Conservation (phyloP, 805 yeast genomes). For the Diddensiella santjacobensis region DNA sequence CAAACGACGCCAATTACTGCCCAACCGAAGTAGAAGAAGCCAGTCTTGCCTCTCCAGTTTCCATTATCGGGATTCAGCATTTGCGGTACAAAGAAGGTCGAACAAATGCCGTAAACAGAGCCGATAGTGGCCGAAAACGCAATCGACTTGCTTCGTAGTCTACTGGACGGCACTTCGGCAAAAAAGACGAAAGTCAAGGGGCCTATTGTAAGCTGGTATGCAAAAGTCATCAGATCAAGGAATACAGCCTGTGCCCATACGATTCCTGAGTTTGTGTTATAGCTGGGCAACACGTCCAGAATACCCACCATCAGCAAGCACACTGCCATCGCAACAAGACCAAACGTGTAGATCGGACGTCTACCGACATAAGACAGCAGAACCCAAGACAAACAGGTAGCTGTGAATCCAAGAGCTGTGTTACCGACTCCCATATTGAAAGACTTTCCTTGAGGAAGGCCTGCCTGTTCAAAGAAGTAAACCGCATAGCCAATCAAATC, state of each 20-base stretch:
- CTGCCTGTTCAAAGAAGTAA: constrained; percentile 47
- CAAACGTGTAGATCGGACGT: constrained; percentile 25
- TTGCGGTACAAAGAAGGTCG: constrained; percentile 35
- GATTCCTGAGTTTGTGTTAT: constrained; percentile 16
- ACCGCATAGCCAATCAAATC: constrained; percentile 36
- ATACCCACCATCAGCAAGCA: constrained; percentile 42
- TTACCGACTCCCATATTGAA: constrained; percentile 42
- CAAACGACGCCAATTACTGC: constrained; percentile 35
- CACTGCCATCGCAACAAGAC: constrained; percentile 35
- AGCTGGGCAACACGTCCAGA: constrained; percentile 5
- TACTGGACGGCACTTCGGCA: constrained; percentile 40
- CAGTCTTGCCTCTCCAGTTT: constrained; percentile 46
- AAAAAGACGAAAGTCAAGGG: constrained; percentile 40
- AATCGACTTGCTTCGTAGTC: constrained; percentile 35
- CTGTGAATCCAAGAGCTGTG: constrained; percentile 43
- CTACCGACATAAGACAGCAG: constrained; percentile 21
- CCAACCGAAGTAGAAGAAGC: constrained; percentile 42
- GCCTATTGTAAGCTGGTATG: constrained; percentile 42
- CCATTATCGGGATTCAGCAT: constrained; percentile 45
- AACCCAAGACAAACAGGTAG: constrained; percentile 31
- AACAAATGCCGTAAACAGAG: constrained; percentile 18
- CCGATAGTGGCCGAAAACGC: constrained; percentile 36
- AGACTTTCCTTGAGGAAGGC: constrained; percentile 26
- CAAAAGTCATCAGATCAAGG: constrained; percentile 40
- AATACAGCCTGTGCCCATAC: constrained; percentile 32